Conservation (phyloP, 2,329 filamentous ascomycete genomes). For the Aspergillus novoparasiticus region DNA sequence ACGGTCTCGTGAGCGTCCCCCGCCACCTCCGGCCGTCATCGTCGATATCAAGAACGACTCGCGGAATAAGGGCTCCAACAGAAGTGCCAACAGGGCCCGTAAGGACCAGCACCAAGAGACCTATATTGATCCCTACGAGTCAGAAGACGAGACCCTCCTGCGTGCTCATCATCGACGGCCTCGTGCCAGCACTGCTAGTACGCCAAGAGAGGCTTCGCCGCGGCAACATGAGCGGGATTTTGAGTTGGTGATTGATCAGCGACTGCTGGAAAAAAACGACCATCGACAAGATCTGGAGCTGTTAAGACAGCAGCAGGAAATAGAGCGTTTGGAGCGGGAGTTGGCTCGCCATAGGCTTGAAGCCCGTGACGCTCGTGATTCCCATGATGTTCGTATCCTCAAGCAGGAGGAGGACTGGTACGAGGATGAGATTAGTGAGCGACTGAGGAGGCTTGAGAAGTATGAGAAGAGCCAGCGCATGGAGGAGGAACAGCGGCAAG, state of each 20-base stretch:
- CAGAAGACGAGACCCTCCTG: constrained; percentile 28
- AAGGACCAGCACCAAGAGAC: constrained; percentile 16
- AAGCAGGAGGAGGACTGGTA: constrained; percentile 47
- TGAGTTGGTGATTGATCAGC: constrained; percentile 38
- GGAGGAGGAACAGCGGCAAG: constrained; percentile 24
- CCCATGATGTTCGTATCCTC: constrained; percentile 29
- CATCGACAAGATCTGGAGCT: constrained; percentile 38
- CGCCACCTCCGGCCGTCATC: constrained; percentile 31
- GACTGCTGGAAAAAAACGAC: constrained; percentile 37
- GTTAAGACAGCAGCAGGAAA: constrained; percentile 38
- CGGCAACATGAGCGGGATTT: constrained; percentile 31
- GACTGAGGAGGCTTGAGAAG: constrained; percentile 38
- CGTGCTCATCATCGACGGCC: constrained; percentile 21
- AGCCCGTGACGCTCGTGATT: constrained; percentile 2
- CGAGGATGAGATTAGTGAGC: constrained; percentile 44
- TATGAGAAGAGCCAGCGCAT: constrained; percentile 47
- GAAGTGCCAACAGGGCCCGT: constrained; percentile 22
- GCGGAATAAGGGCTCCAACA: constrained; percentile 31
- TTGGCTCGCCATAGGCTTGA: constrained; percentile 30
- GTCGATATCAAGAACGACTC: constrained; percentile 40
- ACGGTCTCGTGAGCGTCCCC: constrained; percentile 19
- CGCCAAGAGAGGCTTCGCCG: constrained; percentile 30
- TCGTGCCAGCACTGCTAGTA: constrained; percentile 24
- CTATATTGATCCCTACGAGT: constrained; percentile 25
- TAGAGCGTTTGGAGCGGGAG: constrained; percentile 38